Evolutionary conservation across 495 filamentous ascomycete genomes (phyloP).

Genomic region (Tuber indicum): DNA sequence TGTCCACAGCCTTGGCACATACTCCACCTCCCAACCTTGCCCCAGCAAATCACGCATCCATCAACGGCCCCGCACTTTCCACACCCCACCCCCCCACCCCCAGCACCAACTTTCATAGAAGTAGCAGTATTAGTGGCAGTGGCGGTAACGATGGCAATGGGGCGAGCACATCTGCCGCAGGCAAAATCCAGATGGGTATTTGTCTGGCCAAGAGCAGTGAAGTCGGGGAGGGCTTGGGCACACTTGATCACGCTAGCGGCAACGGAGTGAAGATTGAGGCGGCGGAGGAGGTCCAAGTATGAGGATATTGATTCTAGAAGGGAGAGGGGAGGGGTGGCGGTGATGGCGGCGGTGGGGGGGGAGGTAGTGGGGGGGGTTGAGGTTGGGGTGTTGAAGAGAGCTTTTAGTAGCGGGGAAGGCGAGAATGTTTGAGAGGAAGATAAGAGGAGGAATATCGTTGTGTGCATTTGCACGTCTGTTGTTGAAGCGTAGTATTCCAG

Average conservation of each 20-base stretch:
- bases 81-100: slow-evolving; percentile 11
- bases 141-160: background rate
- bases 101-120: background rate
- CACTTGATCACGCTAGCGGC: slow-evolving; percentile 1
- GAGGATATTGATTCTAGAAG: background rate
- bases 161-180: background rate
- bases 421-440: background rate
- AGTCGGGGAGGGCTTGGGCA: slow-evolving; percentile 1
- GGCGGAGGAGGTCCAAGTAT: background rate
- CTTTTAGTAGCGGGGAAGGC: background rate
- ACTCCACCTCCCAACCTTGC: slow-evolving; percentile 38
- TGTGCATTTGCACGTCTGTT: slow-evolving; percentile 2
- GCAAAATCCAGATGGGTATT: background rate
- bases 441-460: background rate
- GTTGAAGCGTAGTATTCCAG: background rate
- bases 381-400: background rate
- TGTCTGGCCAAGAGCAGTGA: background rate
- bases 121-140: background rate
- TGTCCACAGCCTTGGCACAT: slow-evolving; percentile 37
- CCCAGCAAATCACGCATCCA: slow-evolving; percentile 40
- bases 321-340: background rate
- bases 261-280: background rate
- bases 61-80: slow-evolving; percentile 20
- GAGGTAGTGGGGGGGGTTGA: background rate
- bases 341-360: no score